These are phyloP conservation scores for Fusarium decemcellulare DNA, from an alignment of 2,329 filamentous ascomycete species.

Conservation along the genomic window DNA sequence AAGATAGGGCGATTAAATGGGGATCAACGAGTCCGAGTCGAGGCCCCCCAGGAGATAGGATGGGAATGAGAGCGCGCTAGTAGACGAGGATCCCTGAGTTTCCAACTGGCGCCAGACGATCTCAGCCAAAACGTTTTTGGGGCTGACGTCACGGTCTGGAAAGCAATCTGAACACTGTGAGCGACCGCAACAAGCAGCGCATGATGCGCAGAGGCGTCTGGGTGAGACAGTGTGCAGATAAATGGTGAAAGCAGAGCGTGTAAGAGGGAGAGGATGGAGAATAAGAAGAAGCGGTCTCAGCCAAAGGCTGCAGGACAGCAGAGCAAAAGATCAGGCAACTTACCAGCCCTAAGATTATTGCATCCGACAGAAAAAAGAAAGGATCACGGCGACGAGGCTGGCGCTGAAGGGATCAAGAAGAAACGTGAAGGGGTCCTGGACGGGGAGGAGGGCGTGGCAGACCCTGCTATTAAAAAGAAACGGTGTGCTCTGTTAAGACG, in stretches of 20 bases:
- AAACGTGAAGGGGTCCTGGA: not conserved
- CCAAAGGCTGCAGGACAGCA: not conserved
- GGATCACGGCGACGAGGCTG: not conserved
- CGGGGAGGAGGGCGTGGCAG: not conserved
- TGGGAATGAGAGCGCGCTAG: constrained; percentile 25
- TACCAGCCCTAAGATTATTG: not conserved
- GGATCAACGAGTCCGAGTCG: not conserved
- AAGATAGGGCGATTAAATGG: not conserved
- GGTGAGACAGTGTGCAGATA: not conserved
- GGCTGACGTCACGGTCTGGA: constrained; percentile 32
- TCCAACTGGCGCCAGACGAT: constrained; percentile 17
- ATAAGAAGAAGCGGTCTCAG: not conserved
- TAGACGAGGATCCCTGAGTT: not conserved
- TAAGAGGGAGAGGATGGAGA: not conserved
- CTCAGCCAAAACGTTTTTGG: not conserved
- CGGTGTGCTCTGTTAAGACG: constrained; percentile 2
- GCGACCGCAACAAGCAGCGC: not conserved
- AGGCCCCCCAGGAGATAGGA: constrained; percentile 12
- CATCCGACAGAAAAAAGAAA: not conserved
- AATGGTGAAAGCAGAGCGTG: not conserved
- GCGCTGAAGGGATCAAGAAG: not conserved
- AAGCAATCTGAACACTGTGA: constrained; percentile 15
- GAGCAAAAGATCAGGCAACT: too few species aligned
- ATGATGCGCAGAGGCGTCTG: not conserved
- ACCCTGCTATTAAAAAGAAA: constrained; percentile 8